A percentile compares a stretch with the other conserved stretches of the same genome.
These are phyloP conservation scores for Cyamopsis tetragonoloba DNA, from an alignment of 306 rosid species.

Conservation along the genomic window DNA sequence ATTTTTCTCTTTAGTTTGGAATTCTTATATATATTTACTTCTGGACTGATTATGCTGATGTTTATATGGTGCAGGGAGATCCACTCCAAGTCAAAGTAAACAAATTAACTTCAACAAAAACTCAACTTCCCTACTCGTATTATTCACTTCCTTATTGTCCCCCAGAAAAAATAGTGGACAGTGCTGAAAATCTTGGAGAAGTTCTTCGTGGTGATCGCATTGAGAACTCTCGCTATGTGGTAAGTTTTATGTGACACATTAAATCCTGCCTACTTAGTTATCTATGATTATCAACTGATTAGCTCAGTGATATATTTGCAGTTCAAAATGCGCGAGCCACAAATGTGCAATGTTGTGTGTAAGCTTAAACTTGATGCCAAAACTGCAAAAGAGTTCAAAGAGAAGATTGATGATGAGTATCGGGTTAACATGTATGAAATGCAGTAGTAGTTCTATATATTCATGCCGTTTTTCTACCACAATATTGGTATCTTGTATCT, in stretches of 20 bases:
- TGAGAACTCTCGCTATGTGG: constrained; percentile 85
- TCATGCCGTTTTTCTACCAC: neutral
- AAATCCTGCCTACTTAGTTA: neutral
- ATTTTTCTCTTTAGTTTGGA: neutral
- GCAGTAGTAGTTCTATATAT: neutral
- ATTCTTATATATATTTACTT: constrained; percentile 6
- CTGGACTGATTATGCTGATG: neutral
- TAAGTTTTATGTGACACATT: constrained; percentile 35
- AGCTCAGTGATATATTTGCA: constrained; percentile 32
- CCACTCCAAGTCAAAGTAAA: constrained; percentile 88
- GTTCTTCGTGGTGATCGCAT: constrained; percentile 99
- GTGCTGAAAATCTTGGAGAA: constrained; percentile 96
- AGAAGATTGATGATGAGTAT: constrained; percentile 92
- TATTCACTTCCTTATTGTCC: constrained; percentile 79
- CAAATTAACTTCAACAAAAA: constrained; percentile 84
- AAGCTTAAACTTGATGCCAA: constrained; percentile 61
- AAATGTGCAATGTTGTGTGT: constrained; percentile 76
- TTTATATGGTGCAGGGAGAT: constrained; percentile 71
- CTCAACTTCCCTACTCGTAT: constrained; percentile 90
- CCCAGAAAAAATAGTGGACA: constrained; percentile 71
- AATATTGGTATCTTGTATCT: constrained; percentile 6
- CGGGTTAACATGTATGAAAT: constrained; percentile 87
- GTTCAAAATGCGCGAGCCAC: constrained; percentile 95
- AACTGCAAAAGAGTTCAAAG: constrained; percentile 76
- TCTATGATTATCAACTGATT: constrained; percentile 23